A percentile compares a stretch with the other conserved stretches of the same genome.
phyloP scores from a whole-genome alignment of 2,329 filamentous ascomycete species.

The Cordyceps cicadae region DNA sequence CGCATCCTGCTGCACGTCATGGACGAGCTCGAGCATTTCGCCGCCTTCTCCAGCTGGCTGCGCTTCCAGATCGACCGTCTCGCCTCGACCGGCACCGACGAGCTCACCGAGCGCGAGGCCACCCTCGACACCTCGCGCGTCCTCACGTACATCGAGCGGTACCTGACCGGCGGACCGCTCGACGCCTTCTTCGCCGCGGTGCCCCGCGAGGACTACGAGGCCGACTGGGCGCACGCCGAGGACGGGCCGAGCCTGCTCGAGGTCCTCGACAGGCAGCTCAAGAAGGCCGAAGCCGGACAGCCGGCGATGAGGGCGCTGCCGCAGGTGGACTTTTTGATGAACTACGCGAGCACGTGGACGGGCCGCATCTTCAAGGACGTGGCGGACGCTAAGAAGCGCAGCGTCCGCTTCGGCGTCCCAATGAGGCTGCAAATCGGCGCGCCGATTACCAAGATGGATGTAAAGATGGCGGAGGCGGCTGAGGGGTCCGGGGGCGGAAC shows the following conservation, averaged over 20 bases:
- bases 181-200: slow-evolving; percentile 49
- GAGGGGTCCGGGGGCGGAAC: slow-evolving; percentile 27
- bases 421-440: slow-evolving; percentile 35
- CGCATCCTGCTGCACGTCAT: slow-evolving; percentile 62
- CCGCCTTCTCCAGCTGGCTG: slow-evolving; percentile 75
- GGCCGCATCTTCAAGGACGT: slow-evolving; percentile 57
- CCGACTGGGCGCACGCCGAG: slow-evolving; percentile 35
- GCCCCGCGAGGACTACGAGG: slow-evolving; percentile 41
- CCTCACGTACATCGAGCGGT: slow-evolving; percentile 67
- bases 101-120: slow-evolving; percentile 69
- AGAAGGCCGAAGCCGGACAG: slow-evolving; percentile 37
- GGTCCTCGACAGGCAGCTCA: slow-evolving; percentile 41
- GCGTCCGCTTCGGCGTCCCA: slow-evolving; percentile 56
- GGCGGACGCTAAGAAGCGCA: slow-evolving; percentile 59
- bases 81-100: slow-evolving; percentile 55
- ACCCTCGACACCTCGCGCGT: slow-evolving; percentile 66
- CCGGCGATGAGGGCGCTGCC: slow-evolving; percentile 44
- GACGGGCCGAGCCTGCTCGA: slow-evolving; percentile 38
- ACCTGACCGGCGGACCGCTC: slow-evolving; percentile 59
- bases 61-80: slow-evolving; percentile 74
- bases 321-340: slow-evolving; percentile 55
- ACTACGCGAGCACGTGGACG: slow-evolving; percentile 49
- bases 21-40: slow-evolving; percentile 71
- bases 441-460: slow-evolving; percentile 45
- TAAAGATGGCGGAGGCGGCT: slow-evolving; percentile 41